Evolutionary conservation across 2,329 filamentous ascomycete genomes (phyloP), one percentile per base, ranked within the genome.

Genomic region (Furcasterigmium sp.): DNA sequence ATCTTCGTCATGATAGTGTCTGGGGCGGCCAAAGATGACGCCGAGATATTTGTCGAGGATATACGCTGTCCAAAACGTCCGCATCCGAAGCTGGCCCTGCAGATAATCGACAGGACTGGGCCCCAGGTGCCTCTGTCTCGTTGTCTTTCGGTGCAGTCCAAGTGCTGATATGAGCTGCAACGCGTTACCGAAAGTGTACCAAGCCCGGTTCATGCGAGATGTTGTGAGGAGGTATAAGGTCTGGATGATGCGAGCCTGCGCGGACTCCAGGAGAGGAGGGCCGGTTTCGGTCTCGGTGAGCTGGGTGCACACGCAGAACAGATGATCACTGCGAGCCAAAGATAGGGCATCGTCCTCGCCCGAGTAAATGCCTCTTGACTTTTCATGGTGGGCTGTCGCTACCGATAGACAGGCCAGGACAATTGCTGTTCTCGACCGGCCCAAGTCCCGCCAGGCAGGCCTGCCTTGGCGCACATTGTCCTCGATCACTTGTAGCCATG

Each of bases 31-130:
- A 20, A 83, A 72, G 17, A 81, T 76, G n/a, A 82, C 76, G 26
- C 78, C 76, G 2, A 84, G 60, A 44, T 83, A 82, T 36, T 78
- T 78, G 51, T 84, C 80, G 1, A 84, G 58, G 0, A 74, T 75
- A 50, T 84, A 84, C 0, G 76, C 72, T 2, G 72, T 73, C 80
- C 80, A 84, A 37, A 84, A 82, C 0, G 75, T 70, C 5, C 80
- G 65, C 44, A 75, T 75, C 1, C 75, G 68, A 35, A 76, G 73
- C 44, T 84, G 76, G 0, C 60, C 56, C 5, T 68, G 60, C 5
- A 73, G 64, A 30, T 72, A 72, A 41, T 76, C 68, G 11, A 45
- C 28, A n/a, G 35, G 38, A 14, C 45, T 41, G 8, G 45, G 18
- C 2, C 37, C 28, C 3, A 42, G 20, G 5, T 47, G 45, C 4